A percentile compares a stretch with the other conserved stretches of the same genome.
Conservation (phyloP, 192 early-diverging fungal species). For the Coemansia sp. region DNA sequence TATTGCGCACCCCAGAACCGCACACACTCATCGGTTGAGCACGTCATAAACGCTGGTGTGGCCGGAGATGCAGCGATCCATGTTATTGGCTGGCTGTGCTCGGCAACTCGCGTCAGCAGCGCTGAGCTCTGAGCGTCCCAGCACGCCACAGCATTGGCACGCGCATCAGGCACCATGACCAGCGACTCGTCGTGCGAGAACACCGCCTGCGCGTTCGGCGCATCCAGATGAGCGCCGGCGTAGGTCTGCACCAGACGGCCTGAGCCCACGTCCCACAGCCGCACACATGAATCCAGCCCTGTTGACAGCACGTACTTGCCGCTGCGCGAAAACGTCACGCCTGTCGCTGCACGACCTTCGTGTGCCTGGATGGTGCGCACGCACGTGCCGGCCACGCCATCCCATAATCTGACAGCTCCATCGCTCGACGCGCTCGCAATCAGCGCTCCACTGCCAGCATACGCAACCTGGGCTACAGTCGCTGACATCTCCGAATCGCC, state of each 20-base stretch:
- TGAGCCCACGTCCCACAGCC: slow-evolving; percentile 81
- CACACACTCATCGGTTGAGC: slow-evolving; percentile 45
- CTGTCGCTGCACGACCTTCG: slow-evolving; percentile 68
- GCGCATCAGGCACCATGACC: slow-evolving; percentile 70
- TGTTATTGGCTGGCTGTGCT: slow-evolving; percentile 29
- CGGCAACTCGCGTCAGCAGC: slow-evolving; percentile 47
- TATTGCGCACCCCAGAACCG: slow-evolving; percentile 27
- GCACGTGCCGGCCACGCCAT: slow-evolving; percentile 73
- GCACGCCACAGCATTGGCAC: slow-evolving; percentile 58
- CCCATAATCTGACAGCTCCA: slow-evolving; percentile 86
- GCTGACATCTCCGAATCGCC: slow-evolving; percentile 40
- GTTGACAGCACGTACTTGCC: slow-evolving; percentile 74
- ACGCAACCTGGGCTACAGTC: slow-evolving; percentile 65
- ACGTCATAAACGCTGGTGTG: slow-evolving; percentile 38
- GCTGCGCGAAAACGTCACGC: slow-evolving; percentile 73
- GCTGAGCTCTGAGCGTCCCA: slow-evolving; percentile 73
- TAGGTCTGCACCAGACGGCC: slow-evolving; percentile 73
- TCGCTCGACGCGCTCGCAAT: slow-evolving; percentile 81
- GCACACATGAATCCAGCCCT: slow-evolving; percentile 71
- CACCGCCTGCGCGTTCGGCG: slow-evolving; percentile 39
- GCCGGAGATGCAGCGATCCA: slow-evolving; percentile 36
- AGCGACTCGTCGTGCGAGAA: slow-evolving; percentile 72
- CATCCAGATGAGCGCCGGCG: slow-evolving; percentile 59
- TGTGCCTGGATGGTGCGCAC: slow-evolving; percentile 81
- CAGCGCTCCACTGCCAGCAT: slow-evolving; percentile 65